Evolutionary conservation across 257 asterid species (phyloP).

Genomic region (Nicotiana knightiana): DNA sequence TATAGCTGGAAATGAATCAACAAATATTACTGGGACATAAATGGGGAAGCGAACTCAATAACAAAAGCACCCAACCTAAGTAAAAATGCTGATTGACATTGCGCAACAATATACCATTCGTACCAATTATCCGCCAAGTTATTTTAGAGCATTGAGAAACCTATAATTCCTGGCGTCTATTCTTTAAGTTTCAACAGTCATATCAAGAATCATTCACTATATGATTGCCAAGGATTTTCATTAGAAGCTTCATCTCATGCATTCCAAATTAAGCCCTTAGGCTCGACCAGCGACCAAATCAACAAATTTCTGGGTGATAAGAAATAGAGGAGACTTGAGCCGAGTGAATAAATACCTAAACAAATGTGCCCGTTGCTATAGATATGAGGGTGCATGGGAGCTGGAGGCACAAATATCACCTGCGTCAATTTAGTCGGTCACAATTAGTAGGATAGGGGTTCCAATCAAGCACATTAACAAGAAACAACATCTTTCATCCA

Average conservation of each 20-base stretch:
- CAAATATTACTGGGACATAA: too few relatives aligned
- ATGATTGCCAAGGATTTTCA: neutral
- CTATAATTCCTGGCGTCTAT: too few relatives aligned
- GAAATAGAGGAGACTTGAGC: neutral
- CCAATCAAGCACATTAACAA: neutral
- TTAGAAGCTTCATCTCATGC: neutral
- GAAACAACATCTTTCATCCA: neutral
- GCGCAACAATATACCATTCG: neutral
- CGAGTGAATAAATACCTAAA: constrained; percentile 39
- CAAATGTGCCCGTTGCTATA: constrained; percentile 86
- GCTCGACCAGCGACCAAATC: neutral
- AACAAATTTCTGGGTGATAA: neutral
- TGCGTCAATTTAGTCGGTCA: constrained; percentile 18
- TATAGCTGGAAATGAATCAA: too few relatives aligned
- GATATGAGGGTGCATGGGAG: constrained; percentile 76
- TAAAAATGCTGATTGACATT: neutral
- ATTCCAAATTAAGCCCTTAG: neutral
- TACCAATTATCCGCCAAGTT: neutral
- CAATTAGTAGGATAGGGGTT: neutral
- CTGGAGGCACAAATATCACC: constrained; percentile 76
- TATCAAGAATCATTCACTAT: neutral
- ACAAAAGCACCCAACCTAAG: too few relatives aligned
- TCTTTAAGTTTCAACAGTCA: too few relatives aligned
- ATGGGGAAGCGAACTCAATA: neutral
- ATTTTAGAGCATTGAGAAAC: neutral